Evolutionary conservation across 208 protist species (phyloP).

Genomic region (Acanthamoeba triangularis): DNA sequence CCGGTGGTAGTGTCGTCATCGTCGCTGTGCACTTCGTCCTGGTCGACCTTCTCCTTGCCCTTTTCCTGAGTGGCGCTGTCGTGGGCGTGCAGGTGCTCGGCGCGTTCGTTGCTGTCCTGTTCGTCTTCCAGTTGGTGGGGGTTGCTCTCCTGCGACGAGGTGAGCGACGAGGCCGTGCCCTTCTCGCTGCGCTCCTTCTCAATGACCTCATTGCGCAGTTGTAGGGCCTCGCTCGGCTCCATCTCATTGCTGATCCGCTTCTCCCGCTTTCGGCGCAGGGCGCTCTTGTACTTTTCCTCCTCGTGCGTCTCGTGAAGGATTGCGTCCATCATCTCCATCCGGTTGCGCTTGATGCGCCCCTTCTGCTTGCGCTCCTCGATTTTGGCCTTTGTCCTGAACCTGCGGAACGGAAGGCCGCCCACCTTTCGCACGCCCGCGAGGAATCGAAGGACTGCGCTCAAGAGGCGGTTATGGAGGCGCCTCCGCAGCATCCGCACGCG

Average conservation of each 20-base stretch:
- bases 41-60: not conserved
- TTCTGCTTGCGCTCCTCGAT: constrained; percentile 37
- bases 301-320: not conserved
- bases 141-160: not conserved
- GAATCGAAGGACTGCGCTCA: not conserved
- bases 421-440: not conserved
- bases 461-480: not conserved
- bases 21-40: not conserved
- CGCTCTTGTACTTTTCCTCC: not conserved
- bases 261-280: not conserved
- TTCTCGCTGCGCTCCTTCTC: constrained; percentile 11
- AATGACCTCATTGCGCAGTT: not conserved
- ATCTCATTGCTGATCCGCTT: not conserved
- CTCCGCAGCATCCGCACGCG: not conserved
- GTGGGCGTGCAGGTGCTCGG: not conserved
- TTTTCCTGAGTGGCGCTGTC: not conserved
- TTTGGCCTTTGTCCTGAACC: constrained; percentile 43
- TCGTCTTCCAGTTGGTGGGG: not conserved
- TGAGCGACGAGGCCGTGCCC: not conserved
- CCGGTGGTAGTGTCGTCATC: not conserved
- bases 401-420: not conserved
- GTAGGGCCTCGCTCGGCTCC: not conserved
- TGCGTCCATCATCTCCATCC: constrained; percentile 32
- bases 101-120: not conserved
- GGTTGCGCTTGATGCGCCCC: constrained; percentile 40